These are phyloP conservation scores for Zizania latifolia DNA, from an alignment of 176 grass and related monocot species.

Conservation along the genomic window DNA sequence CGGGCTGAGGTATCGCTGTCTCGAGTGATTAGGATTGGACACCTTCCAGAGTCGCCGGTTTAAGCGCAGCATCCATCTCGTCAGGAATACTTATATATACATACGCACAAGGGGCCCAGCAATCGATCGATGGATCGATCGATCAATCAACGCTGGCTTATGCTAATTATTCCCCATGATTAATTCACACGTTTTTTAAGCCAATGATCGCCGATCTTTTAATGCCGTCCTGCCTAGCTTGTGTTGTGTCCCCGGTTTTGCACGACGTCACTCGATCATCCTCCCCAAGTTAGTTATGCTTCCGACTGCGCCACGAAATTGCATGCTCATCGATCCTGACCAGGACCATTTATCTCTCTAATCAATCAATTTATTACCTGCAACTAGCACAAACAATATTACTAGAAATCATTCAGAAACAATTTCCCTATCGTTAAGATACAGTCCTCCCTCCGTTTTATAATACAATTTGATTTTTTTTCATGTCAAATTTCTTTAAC, in stretches of 20 bases:
- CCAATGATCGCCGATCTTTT: not conserved
- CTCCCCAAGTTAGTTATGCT: constrained; percentile 1
- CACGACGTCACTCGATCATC: not conserved
- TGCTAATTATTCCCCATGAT: constrained; percentile 8
- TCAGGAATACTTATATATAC: not conserved
- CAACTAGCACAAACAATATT: not conserved
- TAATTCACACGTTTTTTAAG: constrained; percentile 13
- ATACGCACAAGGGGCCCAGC: not conserved
- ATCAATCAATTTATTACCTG: not conserved
- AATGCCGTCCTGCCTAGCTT: not conserved
- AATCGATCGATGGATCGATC: too few relatives aligned
- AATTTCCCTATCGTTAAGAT: not conserved
- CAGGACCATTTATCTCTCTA: not conserved
- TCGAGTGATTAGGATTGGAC: constrained; percentile 42
- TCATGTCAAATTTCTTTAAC: too few relatives aligned
- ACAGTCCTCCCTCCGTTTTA: too few relatives aligned
- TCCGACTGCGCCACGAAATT: constrained; percentile 15
- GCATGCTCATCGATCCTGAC: not conserved
- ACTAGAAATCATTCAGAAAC: not conserved
- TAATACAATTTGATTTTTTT: too few relatives aligned
- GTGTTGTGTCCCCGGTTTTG: not conserved
- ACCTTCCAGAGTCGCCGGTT: constrained; percentile 33
- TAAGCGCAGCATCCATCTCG: constrained; percentile 4
- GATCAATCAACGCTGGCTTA: not conserved
- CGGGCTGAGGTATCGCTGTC: constrained; percentile 32